Evolutionary conservation across 192 early-diverging fungal genomes (phyloP).

Genomic region (Gryganskiella cystojenkinii): DNA sequence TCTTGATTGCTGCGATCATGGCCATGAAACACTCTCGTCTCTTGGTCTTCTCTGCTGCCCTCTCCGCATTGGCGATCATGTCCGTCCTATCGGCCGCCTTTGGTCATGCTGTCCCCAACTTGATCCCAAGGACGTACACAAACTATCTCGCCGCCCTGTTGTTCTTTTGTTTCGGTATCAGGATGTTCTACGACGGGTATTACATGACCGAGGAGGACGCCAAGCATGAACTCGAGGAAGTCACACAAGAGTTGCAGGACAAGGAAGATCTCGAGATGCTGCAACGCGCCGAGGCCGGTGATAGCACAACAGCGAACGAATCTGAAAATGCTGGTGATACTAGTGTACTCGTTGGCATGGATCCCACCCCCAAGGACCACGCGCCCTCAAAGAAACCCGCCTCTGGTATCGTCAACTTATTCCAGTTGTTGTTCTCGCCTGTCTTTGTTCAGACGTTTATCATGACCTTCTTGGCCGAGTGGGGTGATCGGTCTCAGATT

Average conservation of each 20-base stretch:
- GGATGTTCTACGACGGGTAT: slow-evolving; percentile 86
- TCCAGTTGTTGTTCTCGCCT: slow-evolving; percentile 86
- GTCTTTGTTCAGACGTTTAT: slow-evolving; percentile 96
- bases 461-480: slow-evolving; percentile 97
- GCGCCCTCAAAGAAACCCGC: slow-evolving; percentile 49
- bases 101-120: slow-evolving; percentile 88
- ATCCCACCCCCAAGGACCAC: not conserved
- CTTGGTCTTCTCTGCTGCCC: slow-evolving; percentile 91
- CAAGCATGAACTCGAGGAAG: slow-evolving; percentile 91
- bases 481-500: slow-evolving; percentile 97
- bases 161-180: slow-evolving; percentile 94
- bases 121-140: slow-evolving; percentile 90
- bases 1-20: slow-evolving; percentile 98
- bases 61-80: slow-evolving; percentile 92
- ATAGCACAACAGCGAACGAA: slow-evolving; percentile 29
- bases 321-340: slow-evolving; percentile 34
- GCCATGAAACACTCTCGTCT: slow-evolving; percentile 96
- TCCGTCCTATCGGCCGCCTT: slow-evolving; percentile 94
- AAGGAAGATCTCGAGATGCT: no score
- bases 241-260: slow-evolving; percentile 88
- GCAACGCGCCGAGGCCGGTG: slow-evolving; percentile 44
- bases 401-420: slow-evolving; percentile 73
- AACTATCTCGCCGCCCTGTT: slow-evolving; percentile 84
- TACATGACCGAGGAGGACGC: slow-evolving; percentile 90
- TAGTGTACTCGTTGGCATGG: slow-evolving; percentile 17